Evolutionary conservation across 805 yeast genomes (phyloP).

Genomic region (Lipomyces sp.): DNA sequence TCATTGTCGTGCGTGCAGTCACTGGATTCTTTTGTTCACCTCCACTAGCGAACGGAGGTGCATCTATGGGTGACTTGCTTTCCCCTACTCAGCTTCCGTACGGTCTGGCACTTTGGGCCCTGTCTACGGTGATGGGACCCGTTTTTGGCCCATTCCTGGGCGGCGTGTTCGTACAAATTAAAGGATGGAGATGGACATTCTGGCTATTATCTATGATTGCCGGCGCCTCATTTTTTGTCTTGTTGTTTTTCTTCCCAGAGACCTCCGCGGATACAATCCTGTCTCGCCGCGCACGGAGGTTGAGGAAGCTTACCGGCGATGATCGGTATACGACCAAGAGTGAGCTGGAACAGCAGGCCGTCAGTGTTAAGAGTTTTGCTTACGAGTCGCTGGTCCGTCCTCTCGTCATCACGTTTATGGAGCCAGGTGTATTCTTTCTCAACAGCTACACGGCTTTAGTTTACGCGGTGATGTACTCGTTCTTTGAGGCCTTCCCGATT

Average conservation of each 20-base stretch:
- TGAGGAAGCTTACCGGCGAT: constrained; percentile 50
- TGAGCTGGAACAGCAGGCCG: constrained; percentile 2
- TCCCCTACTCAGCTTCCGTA: constrained; percentile 44
- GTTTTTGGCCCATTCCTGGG: constrained; percentile 57
- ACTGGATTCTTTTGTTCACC: constrained; percentile 60
- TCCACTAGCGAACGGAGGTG: constrained; percentile 58
- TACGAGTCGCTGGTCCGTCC: constrained; percentile 40
- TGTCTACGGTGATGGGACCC: constrained; percentile 54
- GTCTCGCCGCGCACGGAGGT: constrained; percentile 49
- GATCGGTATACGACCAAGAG: constrained; percentile 43
- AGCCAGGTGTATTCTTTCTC: constrained; percentile 56
- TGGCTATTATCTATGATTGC: constrained; percentile 38
- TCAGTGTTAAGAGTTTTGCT: constrained; percentile 21
- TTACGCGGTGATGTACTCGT: constrained; percentile 53
- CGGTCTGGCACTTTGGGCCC: constrained; percentile 52
- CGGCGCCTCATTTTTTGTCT: constrained; percentile 40
- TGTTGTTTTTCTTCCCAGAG: constrained; percentile 50
- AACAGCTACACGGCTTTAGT: constrained; percentile 51
- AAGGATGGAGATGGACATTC: constrained; percentile 47
- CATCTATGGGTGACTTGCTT: constrained; percentile 51
- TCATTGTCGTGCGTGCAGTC: constrained; percentile 49
- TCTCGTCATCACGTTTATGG: constrained; percentile 45
- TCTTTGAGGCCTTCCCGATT: constrained; percentile 62
- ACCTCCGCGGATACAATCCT: constrained; percentile 47
- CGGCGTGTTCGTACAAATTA: constrained; percentile 44